phyloP scores from a whole-genome alignment of 805 yeast genomes.

The Starmerella stigmatis region DNA sequence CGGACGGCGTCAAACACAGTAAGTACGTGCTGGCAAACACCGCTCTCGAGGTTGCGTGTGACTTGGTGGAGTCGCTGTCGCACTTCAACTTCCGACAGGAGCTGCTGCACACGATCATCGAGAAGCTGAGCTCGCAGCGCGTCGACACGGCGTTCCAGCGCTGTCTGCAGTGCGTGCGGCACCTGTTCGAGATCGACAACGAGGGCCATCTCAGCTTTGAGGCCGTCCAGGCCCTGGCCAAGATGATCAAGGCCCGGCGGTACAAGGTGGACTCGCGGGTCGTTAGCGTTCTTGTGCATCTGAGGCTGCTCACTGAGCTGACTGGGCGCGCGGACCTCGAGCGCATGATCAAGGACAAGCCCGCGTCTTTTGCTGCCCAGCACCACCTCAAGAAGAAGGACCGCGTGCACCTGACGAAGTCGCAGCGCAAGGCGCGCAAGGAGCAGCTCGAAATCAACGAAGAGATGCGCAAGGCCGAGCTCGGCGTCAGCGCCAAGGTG shows the following conservation, averaged over 20 bases:
- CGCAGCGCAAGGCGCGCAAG: conserved; percentile 76
- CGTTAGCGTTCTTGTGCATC: conserved; percentile 57
- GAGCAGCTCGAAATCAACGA: conserved; percentile 80
- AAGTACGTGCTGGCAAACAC: conserved; percentile 27
- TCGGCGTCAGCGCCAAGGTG: conserved; percentile 75
- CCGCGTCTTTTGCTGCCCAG: conserved; percentile 27
- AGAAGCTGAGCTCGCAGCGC: conserved; percentile 49
- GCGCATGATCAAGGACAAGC: conserved; percentile 39
- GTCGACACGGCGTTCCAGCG: conserved; percentile 42
- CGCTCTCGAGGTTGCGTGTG: conserved; percentile 71
- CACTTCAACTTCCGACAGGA: conserved; percentile 79
- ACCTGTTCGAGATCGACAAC: conserved; percentile 62
- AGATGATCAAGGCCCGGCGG: conserved; percentile 60
- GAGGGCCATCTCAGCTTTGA: conserved; percentile 77
- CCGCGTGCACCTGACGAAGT: conserved; percentile 81
- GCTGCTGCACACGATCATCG: conserved; percentile 52
- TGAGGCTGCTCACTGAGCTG: conserved; percentile 37
- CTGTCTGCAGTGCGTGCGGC: conserved; percentile 56
- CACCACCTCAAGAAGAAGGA: conserved; percentile 69
- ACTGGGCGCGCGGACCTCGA: conserved; percentile 31
- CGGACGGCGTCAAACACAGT: not conserved
- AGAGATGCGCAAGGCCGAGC: conserved; percentile 80
- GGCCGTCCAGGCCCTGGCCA: conserved; percentile 53
- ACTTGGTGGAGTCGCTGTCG: conserved; percentile 54
- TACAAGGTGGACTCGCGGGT: conserved; percentile 78